Conservation (phyloP, 768 basidiomycete genomes). For the Roridomyces roridus region DNA sequence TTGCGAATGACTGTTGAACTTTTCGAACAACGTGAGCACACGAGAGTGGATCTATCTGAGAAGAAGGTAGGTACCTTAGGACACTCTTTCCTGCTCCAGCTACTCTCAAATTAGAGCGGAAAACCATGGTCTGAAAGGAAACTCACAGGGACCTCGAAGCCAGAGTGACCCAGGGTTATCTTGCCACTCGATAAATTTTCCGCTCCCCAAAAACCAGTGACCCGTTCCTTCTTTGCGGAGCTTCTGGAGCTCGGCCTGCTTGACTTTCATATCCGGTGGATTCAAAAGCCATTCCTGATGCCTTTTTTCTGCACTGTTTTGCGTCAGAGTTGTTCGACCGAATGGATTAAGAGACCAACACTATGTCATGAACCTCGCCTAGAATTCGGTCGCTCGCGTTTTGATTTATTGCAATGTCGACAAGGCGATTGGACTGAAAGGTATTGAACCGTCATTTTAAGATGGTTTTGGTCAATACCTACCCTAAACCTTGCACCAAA, state of each 20-base stretch:
- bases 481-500: constrained; percentile 2
- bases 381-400: neutral
- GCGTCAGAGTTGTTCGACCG: neutral
- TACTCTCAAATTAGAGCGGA: neutral
- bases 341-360: neutral
- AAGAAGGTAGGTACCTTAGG: neutral
- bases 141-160: neutral
- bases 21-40: too few relatives aligned
- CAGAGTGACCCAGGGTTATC: neutral
- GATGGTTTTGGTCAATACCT: neutral
- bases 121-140: neutral
- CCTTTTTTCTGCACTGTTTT: neutral
- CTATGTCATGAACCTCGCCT: neutral
- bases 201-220: neutral
- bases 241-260: neutral
- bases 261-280: neutral
- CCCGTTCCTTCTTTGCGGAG: neutral
- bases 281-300: neutral
- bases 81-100: constrained; percentile 3
- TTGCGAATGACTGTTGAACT: neutral
- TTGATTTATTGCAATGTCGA: constrained; percentile 4
- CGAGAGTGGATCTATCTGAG: too few relatives aligned
- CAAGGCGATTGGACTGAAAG: constrained; percentile 1
- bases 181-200: neutral
- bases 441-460: neutral